Base-by-base conservation (phyloP, 2,329 filamentous ascomycete genomes). In the Aspergillus sp. region DNA sequence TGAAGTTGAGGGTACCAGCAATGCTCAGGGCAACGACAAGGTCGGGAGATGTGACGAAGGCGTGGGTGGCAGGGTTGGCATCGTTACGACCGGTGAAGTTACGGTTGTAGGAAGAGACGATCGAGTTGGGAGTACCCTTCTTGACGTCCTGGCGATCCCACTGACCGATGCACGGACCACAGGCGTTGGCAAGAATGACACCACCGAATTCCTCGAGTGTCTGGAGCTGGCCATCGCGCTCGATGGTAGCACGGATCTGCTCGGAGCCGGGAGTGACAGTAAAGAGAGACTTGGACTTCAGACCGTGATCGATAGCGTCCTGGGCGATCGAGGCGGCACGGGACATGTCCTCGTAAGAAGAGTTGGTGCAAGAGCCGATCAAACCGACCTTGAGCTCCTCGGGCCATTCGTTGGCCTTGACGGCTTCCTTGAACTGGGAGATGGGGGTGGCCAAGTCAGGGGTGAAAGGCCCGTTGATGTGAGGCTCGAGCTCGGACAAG, bases 81-180 rank as follows among this genome's bases (percentile, higher is more conserved):
- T 96, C 93, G 78, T 98, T 98, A 75, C 95, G 91, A 66, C 93
- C 93, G 61, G 93, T 98, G 83, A 99, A 98, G 87, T 99, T 98
- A 80, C 95, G 92, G 89, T 99, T 99, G 88, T 97, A 99, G 27
- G 95, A 98, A 47, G 93, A 97, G 75, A 99, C 83, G 76, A 99
- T 99, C 6, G 92, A 96, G 87, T 99, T 99, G 71, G 92, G 82
- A 69, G 90, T 88, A 66, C 93, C 93, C 87, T 98, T 97, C 85
- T 93, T 90, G 56, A 97, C 91, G 68, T 98, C 93, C 65, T 82
- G 83, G 67, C 95, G 90, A 73, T 97, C 92, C 95, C 95, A 98
- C 79, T 98, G 93, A 63, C 91, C 92, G 76, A 96, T 93, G 81
- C 90, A 95, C 67, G 90, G 90, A 68, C 90, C 93, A 75, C 95